Evolutionary conservation across 768 basidiomycete genomes (phyloP), one percentile per base, ranked within the genome.

Genomic region (Collybia sordida): DNA sequence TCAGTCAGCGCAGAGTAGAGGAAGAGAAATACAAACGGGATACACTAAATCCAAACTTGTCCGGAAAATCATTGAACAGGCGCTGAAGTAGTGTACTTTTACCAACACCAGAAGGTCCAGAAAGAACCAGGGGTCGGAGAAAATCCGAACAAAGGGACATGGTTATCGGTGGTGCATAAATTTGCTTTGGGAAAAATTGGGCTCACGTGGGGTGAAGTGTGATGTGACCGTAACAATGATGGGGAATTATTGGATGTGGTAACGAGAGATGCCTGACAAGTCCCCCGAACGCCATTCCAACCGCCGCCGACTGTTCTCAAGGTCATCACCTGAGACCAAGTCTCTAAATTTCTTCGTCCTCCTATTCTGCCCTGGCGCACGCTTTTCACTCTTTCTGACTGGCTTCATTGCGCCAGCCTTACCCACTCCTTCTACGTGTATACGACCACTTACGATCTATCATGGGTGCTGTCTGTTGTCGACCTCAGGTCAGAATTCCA

Each of bases 81-180:
- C 84, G 85, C 44, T 76, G 75, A 43, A 98, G 80, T 25, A 98
- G 82, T 0, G 96, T 96, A 61, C 88, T 91, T 68, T 98, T 98
- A 45, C 96, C 96, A 2, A 94, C 90, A 51, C 95, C 94, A 1
- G 92, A 94, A 0, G 94, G 94, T 0, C 93, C 91, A 47, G 89
- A 96, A 53, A 96, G 75, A 37, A 97, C 84, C 45, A 97, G 83
- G 3, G 94, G 93, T 52, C 88, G 81, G 11, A 79, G 60, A 58
- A 83, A 81, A 54, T 77, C 68, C 11, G 67, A 51, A 45, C 48
- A 28, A 31, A 42, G 52, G 24, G 64, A 52, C 62, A 66, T 62
- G 47, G 49, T 3, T 24, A n/a, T n/a, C n/a, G n/a, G n/a, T 39
- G 8, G 4, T 24, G 14, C 14, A 42, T 35, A 14, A 34, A 25